Evolutionary conservation across 352 stramenopile species (phyloP).

Genomic region (Hyphochytrium catenoides): DNA sequence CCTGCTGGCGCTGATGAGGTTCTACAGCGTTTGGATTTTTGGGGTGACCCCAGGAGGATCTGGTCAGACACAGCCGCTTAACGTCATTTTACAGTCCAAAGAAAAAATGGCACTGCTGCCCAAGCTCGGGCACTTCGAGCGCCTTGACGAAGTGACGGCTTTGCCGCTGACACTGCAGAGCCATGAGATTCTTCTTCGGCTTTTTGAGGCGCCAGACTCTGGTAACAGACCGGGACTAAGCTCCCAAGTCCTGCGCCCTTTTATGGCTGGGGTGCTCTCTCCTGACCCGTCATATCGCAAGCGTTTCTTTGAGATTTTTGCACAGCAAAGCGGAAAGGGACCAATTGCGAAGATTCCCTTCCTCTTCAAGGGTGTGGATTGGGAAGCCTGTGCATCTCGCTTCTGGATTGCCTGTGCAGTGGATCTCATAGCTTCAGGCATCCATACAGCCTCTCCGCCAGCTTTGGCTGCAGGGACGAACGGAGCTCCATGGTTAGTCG

Average conservation of each 20-base stretch:
- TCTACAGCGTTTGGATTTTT: no score
- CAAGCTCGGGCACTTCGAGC: conserved; percentile 61
- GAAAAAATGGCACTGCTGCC: conserved; percentile 59
- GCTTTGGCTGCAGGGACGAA: no score
- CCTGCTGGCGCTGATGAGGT: conserved; percentile 47
- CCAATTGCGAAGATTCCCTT: conserved; percentile 26
- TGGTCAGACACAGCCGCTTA: conserved; percentile 13
- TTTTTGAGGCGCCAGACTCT: conserved; percentile 31
- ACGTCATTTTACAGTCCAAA: conserved; percentile 48
- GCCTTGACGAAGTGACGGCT: conserved; percentile 52
- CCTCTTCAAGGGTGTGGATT: conserved; percentile 50
- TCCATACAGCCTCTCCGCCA: no score
- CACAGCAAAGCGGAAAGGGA: conserved; percentile 13
- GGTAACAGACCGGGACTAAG: conserved; percentile 28
- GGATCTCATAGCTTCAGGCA: no score
- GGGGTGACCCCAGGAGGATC: conserved; percentile 32
- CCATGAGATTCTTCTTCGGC: conserved; percentile 36
- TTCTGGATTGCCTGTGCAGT: no score
- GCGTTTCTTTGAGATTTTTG: conserved; percentile 40
- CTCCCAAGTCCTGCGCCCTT: conserved; percentile 38
- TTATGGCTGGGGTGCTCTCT: conserved; percentile 45
- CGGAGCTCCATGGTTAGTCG: no score
- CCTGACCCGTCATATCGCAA: conserved; percentile 27
- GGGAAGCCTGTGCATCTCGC: conserved; percentile 49
- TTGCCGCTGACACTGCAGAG: conserved; percentile 51